Conservation (phyloP, 345 rosid genomes). For the Atalantia buxifolia region DNA sequence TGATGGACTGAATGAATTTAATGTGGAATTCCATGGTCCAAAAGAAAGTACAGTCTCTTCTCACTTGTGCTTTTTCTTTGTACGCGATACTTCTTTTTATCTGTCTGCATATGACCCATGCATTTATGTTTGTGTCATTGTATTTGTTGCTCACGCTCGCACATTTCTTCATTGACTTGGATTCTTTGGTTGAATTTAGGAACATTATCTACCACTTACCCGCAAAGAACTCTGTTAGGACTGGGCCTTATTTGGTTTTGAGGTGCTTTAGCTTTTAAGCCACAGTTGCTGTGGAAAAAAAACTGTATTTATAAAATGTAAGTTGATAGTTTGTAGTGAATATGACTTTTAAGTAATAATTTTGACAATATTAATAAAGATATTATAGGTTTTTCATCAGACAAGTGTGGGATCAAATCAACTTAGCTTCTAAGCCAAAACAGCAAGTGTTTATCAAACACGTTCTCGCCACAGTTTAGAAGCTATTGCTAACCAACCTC, state of each 20-base stretch:
- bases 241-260: background rate
- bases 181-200: background rate
- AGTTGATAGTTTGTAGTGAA: too few species aligned
- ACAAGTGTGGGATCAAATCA: too few species aligned
- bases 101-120: background rate
- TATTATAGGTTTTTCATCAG: too few species aligned
- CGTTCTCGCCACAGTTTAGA: too few species aligned
- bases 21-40: slow-evolving; percentile 71
- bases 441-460: too few species aligned
- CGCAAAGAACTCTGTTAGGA: background rate
- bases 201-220: background rate
- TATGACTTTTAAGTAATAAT: too few species aligned
- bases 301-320: too few species aligned
- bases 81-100: background rate
- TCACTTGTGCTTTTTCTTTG: slow-evolving; percentile 8
- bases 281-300: too few species aligned
- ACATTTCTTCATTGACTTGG: background rate
- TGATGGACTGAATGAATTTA: slow-evolving; percentile 70
- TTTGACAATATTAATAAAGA: too few species aligned
- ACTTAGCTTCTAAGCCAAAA: too few species aligned
- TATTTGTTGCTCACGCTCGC: background rate
- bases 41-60: slow-evolving; percentile 54
- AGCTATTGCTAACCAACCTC: too few species aligned
- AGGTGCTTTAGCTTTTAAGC: too few species aligned
- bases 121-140: background rate